A percentile compares a stretch with the other conserved stretches of the same genome.
These are phyloP conservation scores for Tremella mesenterica DNA, from an alignment of 768 basidiomycete genomes.

Conservation along the genomic window DNA sequence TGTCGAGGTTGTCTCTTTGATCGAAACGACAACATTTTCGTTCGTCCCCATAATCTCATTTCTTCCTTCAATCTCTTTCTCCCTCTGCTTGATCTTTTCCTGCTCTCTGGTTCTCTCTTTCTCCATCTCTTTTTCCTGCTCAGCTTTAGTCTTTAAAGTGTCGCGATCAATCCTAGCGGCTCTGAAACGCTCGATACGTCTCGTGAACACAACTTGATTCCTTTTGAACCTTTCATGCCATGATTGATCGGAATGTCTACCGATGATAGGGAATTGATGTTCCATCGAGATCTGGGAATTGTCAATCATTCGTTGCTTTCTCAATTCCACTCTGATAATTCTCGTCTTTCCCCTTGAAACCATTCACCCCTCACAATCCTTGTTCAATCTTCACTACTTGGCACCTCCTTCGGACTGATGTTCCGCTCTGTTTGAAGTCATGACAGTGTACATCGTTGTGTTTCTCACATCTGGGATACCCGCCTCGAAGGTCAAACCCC, in stretches of 20 bases:
- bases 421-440: too few relatives aligned
- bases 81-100: background rate
- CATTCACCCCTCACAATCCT: too few relatives aligned
- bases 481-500: too few relatives aligned
- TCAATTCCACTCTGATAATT: too few relatives aligned
- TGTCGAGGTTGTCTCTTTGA: too few relatives aligned
- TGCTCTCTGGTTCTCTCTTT: background rate
- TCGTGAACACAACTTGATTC: constrained; percentile 9
- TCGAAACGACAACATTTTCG: too few relatives aligned
- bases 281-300: background rate
- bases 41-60: too few relatives aligned
- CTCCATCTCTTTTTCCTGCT: constrained; percentile 17
- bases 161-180: constrained; percentile 17
- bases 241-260: constrained; percentile 27
- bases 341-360: background rate
- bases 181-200: constrained; percentile 11
- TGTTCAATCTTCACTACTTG: too few relatives aligned
- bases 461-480: too few relatives aligned
- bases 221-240: constrained; percentile 40
- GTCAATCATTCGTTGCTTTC: too few relatives aligned
- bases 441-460: too few relatives aligned
- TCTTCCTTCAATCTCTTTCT: background rate
- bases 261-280: constrained; percentile 16
- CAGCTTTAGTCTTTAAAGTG: constrained; percentile 18
- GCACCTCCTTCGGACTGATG: too few relatives aligned